Percentiles rank a stretch among this genome's conserved stretches.
Conservation (phyloP, 208 protist species). For the Leishmania guyanensis region DNA sequence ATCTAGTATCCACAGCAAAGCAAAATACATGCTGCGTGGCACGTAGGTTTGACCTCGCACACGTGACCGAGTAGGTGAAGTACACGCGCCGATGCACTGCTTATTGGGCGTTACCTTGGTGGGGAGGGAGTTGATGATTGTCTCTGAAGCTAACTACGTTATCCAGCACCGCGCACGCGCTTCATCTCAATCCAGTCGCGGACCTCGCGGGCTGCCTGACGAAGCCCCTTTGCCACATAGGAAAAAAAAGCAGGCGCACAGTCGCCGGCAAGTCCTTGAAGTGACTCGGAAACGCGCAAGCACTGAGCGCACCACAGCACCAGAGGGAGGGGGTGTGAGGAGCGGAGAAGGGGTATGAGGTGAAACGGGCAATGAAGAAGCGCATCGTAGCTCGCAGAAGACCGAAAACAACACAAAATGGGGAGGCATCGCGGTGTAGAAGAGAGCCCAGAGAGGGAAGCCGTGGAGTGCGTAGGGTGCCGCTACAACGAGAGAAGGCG, state of each 20-base stretch:
- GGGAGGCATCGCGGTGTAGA: not conserved
- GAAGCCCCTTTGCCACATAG: not conserved
- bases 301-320: not conserved
- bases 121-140: not conserved
- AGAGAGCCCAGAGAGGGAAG: not conserved
- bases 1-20: not conserved
- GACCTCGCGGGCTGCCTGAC: not conserved
- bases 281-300: not conserved
- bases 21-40: not conserved
- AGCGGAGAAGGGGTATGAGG: not conserved
- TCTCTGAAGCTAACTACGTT: not conserved
- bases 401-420: not conserved
- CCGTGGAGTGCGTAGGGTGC: not conserved
- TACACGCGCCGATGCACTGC: not conserved
- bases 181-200: not conserved
- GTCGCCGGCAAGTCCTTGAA: not conserved
- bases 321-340: not conserved
- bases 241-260: not conserved
- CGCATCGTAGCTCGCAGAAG: not conserved
- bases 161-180: slow-evolving; percentile 8
- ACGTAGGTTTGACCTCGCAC: not conserved
- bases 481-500: not conserved
- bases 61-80: not conserved
- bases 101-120: not conserved
- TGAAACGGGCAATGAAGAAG: slow-evolving; percentile 7